Percentiles rank a stretch among this genome's conserved stretches.
Conservation (phyloP, 2,329 filamentous ascomycete species). For the Cladosporium sp. region DNA sequence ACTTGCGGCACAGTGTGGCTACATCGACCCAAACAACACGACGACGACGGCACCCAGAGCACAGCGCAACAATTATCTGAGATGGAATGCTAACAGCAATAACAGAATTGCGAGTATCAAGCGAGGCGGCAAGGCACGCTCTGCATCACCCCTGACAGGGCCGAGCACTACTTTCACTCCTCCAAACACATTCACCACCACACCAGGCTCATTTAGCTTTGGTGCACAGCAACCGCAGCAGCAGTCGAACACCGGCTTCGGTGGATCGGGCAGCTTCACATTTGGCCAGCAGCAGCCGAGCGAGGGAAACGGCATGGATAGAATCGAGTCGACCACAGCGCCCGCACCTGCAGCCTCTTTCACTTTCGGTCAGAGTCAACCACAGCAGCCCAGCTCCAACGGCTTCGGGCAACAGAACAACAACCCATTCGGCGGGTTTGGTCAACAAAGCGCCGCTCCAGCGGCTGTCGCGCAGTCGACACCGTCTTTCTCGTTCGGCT, state of each 20-base stretch:
- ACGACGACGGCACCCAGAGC: neutral
- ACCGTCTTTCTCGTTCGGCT: constrained; percentile 15
- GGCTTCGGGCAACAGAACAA: constrained; percentile 10
- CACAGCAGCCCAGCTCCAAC: constrained; percentile 4
- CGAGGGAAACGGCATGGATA: neutral
- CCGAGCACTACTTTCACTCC: constrained; percentile 10
- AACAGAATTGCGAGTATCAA: constrained; percentile 9
- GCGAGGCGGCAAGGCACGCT: constrained; percentile 8
- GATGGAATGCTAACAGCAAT: neutral
- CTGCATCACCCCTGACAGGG: constrained; percentile 6
- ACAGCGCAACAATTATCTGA: neutral
- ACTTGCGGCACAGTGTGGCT: neutral
- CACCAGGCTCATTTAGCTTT: constrained; percentile 8
- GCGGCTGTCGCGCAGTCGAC: constrained; percentile 9
- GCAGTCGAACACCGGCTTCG: neutral
- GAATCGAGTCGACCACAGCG: constrained; percentile 1
- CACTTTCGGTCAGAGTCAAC: constrained; percentile 17
- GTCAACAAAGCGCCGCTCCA: constrained; percentile 11
- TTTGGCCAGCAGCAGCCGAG: constrained; percentile 13
- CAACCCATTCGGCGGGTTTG: constrained; percentile 14
- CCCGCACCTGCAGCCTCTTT: constrained; percentile 14
- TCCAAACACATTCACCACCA: constrained; percentile 10
- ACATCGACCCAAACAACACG: neutral
- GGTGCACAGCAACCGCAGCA: constrained; percentile 1
- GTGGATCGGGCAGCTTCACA: neutral